A percentile compares a stretch with the other conserved stretches of the same genome.
Conservation (phyloP, 805 yeast genomes). For the Spathaspora hagerdaliae region DNA sequence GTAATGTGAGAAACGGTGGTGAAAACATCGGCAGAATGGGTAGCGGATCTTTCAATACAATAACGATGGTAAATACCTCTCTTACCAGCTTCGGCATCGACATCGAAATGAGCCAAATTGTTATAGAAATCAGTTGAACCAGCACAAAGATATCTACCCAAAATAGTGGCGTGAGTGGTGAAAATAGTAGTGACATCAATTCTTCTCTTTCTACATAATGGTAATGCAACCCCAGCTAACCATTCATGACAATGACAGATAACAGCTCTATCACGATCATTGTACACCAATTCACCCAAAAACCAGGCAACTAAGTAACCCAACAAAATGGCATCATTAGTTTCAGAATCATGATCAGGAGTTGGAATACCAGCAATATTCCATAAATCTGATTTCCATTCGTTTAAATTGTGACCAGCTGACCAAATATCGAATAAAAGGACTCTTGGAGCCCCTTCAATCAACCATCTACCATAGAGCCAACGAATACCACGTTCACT, state of each 20-base stretch:
- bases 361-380: constrained; percentile 86
- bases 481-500: constrained; percentile 72
- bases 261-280: constrained; percentile 83
- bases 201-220: constrained; percentile 84
- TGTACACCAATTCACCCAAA: constrained; percentile 84
- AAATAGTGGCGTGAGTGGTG: constrained; percentile 94
- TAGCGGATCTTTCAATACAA: constrained; percentile 94
- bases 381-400: constrained; percentile 96
- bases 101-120: constrained; percentile 83
- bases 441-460: constrained; percentile 96
- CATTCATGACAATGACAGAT: constrained; percentile 96
- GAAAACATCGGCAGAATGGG: constrained; percentile 93
- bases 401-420: constrained; percentile 65
- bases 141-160: constrained; percentile 94
- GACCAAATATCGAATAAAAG: constrained; percentile 81
- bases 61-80: constrained; percentile 96
- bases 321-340: constrained; percentile 86
- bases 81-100: constrained; percentile 96
- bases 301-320: constrained; percentile 98
- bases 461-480: constrained; percentile 93
- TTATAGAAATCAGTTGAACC: constrained; percentile 96
- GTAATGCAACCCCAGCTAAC: constrained; percentile 95
- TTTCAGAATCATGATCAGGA: constrained; percentile 82
- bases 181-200: constrained; percentile 93
- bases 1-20: constrained; percentile 97